Conservation (phyloP, 495 filamentous ascomycete genomes). For the Evernia prunastri region DNA sequence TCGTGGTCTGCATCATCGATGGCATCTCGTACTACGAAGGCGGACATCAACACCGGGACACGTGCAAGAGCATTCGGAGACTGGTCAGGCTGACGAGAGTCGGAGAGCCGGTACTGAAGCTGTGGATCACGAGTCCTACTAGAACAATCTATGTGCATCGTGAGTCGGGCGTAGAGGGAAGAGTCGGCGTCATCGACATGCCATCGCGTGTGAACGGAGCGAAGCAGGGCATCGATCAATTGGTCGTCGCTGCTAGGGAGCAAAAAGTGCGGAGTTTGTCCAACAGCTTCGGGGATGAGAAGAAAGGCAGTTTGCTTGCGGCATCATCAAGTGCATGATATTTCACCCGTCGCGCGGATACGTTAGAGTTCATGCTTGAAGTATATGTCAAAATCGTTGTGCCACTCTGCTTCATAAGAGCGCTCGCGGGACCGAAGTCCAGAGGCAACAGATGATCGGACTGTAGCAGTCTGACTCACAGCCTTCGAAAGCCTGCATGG, state of each 20-base stretch:
- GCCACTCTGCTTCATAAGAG: not conserved
- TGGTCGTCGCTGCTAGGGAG: slow-evolving; percentile 2
- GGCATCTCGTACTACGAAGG: slow-evolving; percentile 19
- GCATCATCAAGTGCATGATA: not conserved
- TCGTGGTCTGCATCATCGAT: slow-evolving; percentile 20
- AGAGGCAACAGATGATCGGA: not conserved
- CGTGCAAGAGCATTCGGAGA: slow-evolving; percentile 3
- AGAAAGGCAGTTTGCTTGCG: not conserved
- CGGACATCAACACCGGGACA: slow-evolving; percentile 1
- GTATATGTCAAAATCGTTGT: not conserved
- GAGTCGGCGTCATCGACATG: slow-evolving; percentile 11
- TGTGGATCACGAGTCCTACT: slow-evolving; percentile 15
- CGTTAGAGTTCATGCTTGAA: not conserved
- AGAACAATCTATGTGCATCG: slow-evolving; percentile 12
- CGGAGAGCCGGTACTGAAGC: slow-evolving; percentile 9
- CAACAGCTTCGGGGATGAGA: not conserved
- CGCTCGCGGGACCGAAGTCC: not conserved
- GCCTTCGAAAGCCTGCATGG: not conserved
- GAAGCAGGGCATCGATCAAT: slow-evolving; percentile 19
- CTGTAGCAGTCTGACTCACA: too few species aligned
- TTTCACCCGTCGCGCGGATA: not conserved
- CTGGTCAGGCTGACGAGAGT: slow-evolving; percentile 13
- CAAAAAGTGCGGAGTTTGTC: slow-evolving; percentile 1
- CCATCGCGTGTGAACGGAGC: slow-evolving; percentile 14
- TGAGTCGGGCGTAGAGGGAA: not conserved